These are phyloP conservation scores for Primulina eburnea DNA, from an alignment of 257 asterid genomes.

Conservation along the genomic window DNA sequence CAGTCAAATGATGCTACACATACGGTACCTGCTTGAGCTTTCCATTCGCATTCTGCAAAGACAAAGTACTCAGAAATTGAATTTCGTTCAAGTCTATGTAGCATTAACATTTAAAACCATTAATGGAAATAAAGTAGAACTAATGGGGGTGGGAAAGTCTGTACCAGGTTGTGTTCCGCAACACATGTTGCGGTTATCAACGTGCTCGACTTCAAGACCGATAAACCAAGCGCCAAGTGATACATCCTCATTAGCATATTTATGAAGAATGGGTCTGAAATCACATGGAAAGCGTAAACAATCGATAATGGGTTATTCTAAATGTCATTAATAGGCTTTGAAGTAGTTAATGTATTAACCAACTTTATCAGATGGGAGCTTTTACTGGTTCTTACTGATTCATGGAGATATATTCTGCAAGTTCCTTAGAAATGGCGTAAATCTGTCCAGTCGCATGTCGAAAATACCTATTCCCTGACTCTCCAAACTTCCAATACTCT, in stretches of 20 bases:
- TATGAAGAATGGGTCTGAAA: constrained; percentile 42
- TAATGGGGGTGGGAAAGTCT: neutral
- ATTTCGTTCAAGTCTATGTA: neutral
- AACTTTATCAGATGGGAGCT: neutral
- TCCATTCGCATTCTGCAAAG: constrained; percentile 47
- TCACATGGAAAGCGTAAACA: neutral
- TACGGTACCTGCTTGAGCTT: constrained; percentile 44
- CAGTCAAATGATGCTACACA: constrained; percentile 58
- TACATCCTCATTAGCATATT: constrained; percentile 87
- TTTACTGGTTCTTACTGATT: neutral
- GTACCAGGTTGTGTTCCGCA: constrained; percentile 57
- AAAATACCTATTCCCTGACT: constrained; percentile 23
- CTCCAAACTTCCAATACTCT: neutral
- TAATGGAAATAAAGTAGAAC: neutral
- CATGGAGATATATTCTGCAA: neutral
- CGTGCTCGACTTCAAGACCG: constrained; percentile 89
- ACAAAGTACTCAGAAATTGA: neutral
- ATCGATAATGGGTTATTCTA: neutral
- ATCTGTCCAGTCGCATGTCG: neutral
- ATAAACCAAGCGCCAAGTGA: constrained; percentile 86
- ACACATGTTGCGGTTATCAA: constrained; percentile 72
- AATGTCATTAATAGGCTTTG: neutral
- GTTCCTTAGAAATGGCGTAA: neutral
- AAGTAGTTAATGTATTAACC: neutral
- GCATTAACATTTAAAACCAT: neutral